Base-by-base conservation (phyloP, 1,284 basidiomycete species). In the Ustilago shanxiensis region DNA sequence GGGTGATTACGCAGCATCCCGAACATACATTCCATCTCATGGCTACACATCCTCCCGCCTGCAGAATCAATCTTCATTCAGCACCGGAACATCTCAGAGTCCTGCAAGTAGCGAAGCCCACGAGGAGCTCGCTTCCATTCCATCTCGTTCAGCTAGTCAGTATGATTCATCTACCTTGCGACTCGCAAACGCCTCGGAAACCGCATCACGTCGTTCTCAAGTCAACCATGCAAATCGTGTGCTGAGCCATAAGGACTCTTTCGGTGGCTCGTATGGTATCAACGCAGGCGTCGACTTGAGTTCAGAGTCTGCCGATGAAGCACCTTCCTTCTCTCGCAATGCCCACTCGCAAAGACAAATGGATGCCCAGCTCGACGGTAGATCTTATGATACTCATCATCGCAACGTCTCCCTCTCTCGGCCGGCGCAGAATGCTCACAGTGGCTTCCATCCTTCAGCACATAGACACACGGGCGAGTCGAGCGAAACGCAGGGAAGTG, bases 201-300 rank as follows among this genome's bases (percentile, higher is more conserved):
- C 56, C 22, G 37, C 53, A 11, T 51, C 59, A 31, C 72, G 72
- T 16, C 45, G 52, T 50, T 47, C 71, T 1, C 52, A 77, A 11
- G n/a, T 62, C 35, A 44, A 53, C 11, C 75, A 70, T 45, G 59
- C 24, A 29, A 64, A 50, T 49, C 61, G 66, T 24, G 35, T 65
- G 18, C 44, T 73, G 53, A 72, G 63, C 16, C 75, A 77, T 61
- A 77, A 73, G 55, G 71, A 73, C 54, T 77, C 75, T 0, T 77
- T 77, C 33, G 74, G 74, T 14, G 74, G 74, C 13, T 60, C 69
- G 7, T 69, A 69, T 18, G 70, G 49, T n/a, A 24, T 76, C 53
- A 53, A 45, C 18, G 20, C 55, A 14, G 62, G 37, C 8, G 35
- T 39, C 1, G 67, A 75, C 4, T 47, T 60, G 28, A 59, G 52